Evolutionary conservation across 441 rosid genomes (phyloP).

Genomic region (Omphalea diandra): DNA sequence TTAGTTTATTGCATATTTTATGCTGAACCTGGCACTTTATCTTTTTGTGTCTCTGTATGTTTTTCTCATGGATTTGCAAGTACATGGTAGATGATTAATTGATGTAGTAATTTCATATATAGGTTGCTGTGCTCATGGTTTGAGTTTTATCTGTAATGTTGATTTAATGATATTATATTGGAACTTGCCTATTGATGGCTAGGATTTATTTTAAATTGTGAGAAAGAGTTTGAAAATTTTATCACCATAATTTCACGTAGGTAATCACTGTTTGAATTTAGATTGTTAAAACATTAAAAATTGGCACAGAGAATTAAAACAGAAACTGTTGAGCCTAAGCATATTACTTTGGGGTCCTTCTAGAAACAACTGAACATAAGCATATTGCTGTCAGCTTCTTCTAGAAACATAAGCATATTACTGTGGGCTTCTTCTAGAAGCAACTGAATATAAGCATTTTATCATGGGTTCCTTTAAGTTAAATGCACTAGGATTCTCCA

Average conservation of each 20-base stretch:
- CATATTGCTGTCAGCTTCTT: too few relatives aligned
- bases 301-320: conserved; percentile 5
- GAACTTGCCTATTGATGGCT: neutral
- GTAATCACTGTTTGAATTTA: neutral
- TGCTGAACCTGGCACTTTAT: neutral
- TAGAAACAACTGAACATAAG: conserved; percentile 3
- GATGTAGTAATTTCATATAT: conserved; percentile 9
- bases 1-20: conserved; percentile 6
- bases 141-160: conserved; percentile 4
- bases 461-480: neutral
- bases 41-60: neutral
- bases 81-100: neutral
- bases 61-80: neutral
- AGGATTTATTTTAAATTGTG: neutral
- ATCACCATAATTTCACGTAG: neutral
- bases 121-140: conserved; percentile 6
- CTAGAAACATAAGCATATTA: too few relatives aligned
- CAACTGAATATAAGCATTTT: too few relatives aligned
- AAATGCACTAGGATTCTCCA: neutral
- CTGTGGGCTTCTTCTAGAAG: neutral
- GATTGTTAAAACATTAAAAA: conserved; percentile 1
- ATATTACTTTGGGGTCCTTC: too few relatives aligned
- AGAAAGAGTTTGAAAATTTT: neutral
- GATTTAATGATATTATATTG: neutral
- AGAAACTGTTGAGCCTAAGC: too few relatives aligned